A percentile compares a stretch with the other conserved stretches of the same genome.
Evolutionary conservation across 2,329 filamentous ascomycete species (phyloP).

Genomic region (Metarhizium sp.): DNA sequence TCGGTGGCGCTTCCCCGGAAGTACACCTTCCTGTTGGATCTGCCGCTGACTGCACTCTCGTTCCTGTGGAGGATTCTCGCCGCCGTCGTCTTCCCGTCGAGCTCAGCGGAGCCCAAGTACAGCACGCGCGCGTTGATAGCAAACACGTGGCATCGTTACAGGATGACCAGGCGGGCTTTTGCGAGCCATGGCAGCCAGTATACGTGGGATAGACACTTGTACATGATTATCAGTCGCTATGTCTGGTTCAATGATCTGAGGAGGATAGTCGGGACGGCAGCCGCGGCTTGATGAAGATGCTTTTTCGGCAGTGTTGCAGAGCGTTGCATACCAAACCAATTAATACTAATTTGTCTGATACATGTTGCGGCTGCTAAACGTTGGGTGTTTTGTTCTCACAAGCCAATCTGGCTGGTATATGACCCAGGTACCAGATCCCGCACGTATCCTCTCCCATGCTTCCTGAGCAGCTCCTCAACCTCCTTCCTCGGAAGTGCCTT

Average conservation of each 20-base stretch:
- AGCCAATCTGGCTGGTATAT: neutral
- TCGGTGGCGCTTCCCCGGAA: slow-evolving; percentile 26
- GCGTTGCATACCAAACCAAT: neutral
- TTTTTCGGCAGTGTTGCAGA: neutral
- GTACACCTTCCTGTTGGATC: slow-evolving; percentile 27
- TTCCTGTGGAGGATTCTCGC: slow-evolving; percentile 17
- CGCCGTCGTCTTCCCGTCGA: slow-evolving; percentile 11
- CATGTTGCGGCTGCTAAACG: neutral
- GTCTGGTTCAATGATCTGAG: slow-evolving; percentile 28
- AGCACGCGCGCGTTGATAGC: slow-evolving; percentile 23
- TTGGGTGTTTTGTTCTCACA: neutral
- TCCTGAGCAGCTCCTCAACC: neutral
- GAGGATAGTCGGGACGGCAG: slow-evolving; percentile 6
- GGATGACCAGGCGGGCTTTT: slow-evolving; percentile 25
- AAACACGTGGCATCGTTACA: slow-evolving; percentile 26
- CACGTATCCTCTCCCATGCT: neutral
- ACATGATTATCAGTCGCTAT: slow-evolving; percentile 29
- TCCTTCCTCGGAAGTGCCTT: neutral
- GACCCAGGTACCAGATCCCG: neutral
- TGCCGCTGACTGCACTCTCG: slow-evolving; percentile 26
- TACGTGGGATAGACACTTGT: slow-evolving; percentile 29
- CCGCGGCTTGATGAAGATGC: neutral
- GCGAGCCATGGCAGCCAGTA: slow-evolving; percentile 28
- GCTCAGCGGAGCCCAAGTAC: slow-evolving; percentile 6
- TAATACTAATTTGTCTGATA: neutral